A percentile compares a stretch with the other conserved stretches of the same genome.
Evolutionary conservation across 2,329 filamentous ascomycete species (phyloP).

Genomic region (Colletotrichum lentis): DNA sequence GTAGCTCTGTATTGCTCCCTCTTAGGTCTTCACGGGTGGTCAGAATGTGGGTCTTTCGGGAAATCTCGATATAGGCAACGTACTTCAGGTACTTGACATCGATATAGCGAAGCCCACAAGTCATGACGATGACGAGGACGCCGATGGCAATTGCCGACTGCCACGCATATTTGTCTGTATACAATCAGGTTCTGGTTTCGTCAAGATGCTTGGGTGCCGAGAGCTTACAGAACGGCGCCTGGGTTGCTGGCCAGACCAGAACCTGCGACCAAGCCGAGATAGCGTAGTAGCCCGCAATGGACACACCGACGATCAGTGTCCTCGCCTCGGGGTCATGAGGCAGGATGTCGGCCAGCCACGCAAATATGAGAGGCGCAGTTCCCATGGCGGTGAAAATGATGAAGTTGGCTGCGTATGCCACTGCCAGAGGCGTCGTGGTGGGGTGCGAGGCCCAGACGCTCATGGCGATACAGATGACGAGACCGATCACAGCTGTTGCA

Average conservation of each 20-base stretch:
- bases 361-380: conserved; percentile 61
- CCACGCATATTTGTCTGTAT: conserved; percentile 56
- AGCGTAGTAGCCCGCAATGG: conserved; percentile 59
- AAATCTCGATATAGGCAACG: neutral
- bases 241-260: conserved; percentile 59
- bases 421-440: conserved; percentile 50
- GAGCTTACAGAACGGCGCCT: conserved; percentile 57
- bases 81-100: conserved; percentile 51
- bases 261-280: conserved; percentile 62
- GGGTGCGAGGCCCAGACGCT: conserved; percentile 61
- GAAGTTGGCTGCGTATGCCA: conserved; percentile 62
- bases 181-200: conserved; percentile 3
- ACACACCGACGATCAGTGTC: conserved; percentile 58
- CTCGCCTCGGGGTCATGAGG: conserved; percentile 60
- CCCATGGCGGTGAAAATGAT: conserved; percentile 58
- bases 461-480: conserved; percentile 61
- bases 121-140: conserved; percentile 56
- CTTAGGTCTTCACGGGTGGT: conserved; percentile 18
- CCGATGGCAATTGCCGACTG: conserved; percentile 56
- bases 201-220: neutral
- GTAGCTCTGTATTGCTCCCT: conserved; percentile 12
- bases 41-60: neutral
- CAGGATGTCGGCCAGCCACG: conserved; percentile 59
- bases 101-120: conserved; percentile 53
- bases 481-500: conserved; percentile 50